These are phyloP conservation scores for Monosporascus cannonballus DNA, from an alignment of 2,329 filamentous ascomycete species.

Conservation along the genomic window DNA sequence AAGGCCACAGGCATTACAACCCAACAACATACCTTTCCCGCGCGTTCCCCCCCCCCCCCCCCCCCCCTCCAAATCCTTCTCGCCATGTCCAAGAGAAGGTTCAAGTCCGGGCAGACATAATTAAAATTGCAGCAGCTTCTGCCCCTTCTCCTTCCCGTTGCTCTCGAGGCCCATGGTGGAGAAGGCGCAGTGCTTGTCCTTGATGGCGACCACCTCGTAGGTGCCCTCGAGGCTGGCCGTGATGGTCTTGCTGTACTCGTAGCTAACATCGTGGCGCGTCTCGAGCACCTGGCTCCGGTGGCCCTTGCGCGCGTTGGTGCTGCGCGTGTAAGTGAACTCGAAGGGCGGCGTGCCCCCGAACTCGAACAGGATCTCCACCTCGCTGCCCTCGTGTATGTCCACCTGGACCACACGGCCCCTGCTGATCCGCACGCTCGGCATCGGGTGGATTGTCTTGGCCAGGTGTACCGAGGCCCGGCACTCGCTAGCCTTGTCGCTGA, in stretches of 20 bases:
- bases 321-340: slow-evolving; percentile 94
- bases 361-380: slow-evolving; percentile 88
- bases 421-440: slow-evolving; percentile 86
- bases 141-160: slow-evolving; percentile 37
- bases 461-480: slow-evolving; percentile 78
- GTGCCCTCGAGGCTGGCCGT: slow-evolving; percentile 89
- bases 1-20: neutral
- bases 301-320: slow-evolving; percentile 74
- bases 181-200: slow-evolving; percentile 88
- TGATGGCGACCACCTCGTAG: slow-evolving; percentile 95
- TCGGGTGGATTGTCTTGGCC: slow-evolving; percentile 78
- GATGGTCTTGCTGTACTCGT: slow-evolving; percentile 75
- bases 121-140: slow-evolving; percentile 28
- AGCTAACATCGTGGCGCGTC: slow-evolving; percentile 79
- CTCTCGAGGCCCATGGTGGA: slow-evolving; percentile 59
- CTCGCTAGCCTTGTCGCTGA: slow-evolving; percentile 82
- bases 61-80: neutral
- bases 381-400: slow-evolving; percentile 94
- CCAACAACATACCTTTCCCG: neutral
- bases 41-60: neutral
- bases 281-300: slow-evolving; percentile 78
- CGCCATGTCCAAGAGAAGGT: neutral
- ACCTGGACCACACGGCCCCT: slow-evolving; percentile 74
- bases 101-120: neutral
- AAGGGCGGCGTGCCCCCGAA: slow-evolving; percentile 96